These are phyloP conservation scores for Monosporascus cannonballus DNA, from an alignment of 2,329 filamentous ascomycete species.

Conservation along the genomic window DNA sequence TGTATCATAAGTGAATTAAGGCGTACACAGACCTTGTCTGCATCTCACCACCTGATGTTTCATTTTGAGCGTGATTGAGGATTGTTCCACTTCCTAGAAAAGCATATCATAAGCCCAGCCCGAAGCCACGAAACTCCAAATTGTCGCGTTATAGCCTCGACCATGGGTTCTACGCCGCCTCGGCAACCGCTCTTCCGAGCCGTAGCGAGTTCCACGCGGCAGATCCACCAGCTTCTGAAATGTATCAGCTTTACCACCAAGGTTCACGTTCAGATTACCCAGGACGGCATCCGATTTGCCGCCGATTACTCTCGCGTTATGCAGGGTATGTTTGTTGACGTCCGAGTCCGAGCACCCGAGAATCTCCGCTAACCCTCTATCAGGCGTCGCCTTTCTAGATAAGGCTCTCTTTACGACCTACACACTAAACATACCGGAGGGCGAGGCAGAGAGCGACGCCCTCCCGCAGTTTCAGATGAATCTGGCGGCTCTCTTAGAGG, in stretches of 20 bases:
- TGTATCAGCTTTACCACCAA: conserved; percentile 56
- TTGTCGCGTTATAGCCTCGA: conserved; percentile 14
- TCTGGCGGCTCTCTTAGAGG: conserved; percentile 81
- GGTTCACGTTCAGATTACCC: conserved; percentile 66
- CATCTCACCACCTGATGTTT: conserved; percentile 4
- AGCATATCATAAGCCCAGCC: conserved; percentile 1
- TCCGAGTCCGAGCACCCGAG: conserved; percentile 2
- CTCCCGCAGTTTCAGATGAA: conserved; percentile 80
- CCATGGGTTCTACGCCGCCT: conserved; percentile 16
- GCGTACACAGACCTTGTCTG: conserved; percentile 22
- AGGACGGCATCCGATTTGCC: conserved; percentile 79
- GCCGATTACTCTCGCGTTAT: conserved; percentile 86
- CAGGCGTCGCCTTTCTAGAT: conserved; percentile 76
- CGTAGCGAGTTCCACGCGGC: conserved; percentile 70
- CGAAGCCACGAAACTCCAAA: conserved; percentile 12
- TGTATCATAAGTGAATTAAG: conserved; percentile 37
- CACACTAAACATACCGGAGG: conserved; percentile 51
- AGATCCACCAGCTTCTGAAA: conserved; percentile 58
- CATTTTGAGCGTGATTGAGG: conserved; percentile 14
- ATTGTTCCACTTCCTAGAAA: conserved; percentile 2
- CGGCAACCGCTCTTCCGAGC: conserved; percentile 60
- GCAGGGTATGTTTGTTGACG: conserved; percentile 59
- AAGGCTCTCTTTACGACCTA: conserved; percentile 86
- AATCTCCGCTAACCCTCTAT: conserved; percentile 10
- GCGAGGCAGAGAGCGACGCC: conserved; percentile 29